Percentiles rank a stretch among this genome's conserved stretches.
phyloP scores from a whole-genome alignment of 352 stramenopile genomes.

The Globisporangium ultimum region DNA sequence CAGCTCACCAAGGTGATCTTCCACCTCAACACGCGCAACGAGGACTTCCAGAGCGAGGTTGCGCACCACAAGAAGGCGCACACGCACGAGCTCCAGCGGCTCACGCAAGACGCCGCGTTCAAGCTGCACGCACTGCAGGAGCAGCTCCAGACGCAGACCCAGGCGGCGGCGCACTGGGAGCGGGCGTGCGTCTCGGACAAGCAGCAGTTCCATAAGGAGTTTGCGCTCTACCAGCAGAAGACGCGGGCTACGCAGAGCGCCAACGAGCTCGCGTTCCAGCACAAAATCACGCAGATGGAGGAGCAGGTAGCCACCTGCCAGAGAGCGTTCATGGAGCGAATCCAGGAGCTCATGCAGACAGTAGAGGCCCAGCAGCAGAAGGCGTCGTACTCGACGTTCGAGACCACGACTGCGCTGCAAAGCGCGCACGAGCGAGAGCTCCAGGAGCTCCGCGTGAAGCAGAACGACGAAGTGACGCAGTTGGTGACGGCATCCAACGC shows the following conservation, averaged over 20 bases:
- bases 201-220: conserved; percentile 30
- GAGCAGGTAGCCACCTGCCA: conserved; percentile 30
- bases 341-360: conserved; percentile 36
- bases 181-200: conserved; percentile 33
- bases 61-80: conserved; percentile 38
- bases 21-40: conserved; percentile 92
- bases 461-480: conserved; percentile 59
- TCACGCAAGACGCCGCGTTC: conserved; percentile 48
- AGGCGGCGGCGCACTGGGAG: conserved; percentile 25
- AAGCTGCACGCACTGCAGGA: conserved; percentile 50
- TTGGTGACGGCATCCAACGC: conserved; percentile 64
- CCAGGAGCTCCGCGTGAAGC: conserved; percentile 27
- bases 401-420: conserved; percentile 15
- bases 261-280: conserved; percentile 31
- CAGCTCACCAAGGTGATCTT: conserved; percentile 94
- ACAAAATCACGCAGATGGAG: conserved; percentile 40
- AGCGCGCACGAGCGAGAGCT: conserved; percentile 18
- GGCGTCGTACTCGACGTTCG: conserved; percentile 7
- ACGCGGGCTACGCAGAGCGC: conserved; percentile 14
- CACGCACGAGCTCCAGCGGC: conserved; percentile 31
- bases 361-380: conserved; percentile 27
- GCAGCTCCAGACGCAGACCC: conserved; percentile 32
- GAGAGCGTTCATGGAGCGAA: conserved; percentile 36
- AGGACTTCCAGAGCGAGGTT: conserved; percentile 83
- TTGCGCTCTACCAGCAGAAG: conserved; percentile 30